Evolutionary conservation across 73 alveolate genomes (phyloP).

Genomic region (Paramecium pentaurelia): DNA sequence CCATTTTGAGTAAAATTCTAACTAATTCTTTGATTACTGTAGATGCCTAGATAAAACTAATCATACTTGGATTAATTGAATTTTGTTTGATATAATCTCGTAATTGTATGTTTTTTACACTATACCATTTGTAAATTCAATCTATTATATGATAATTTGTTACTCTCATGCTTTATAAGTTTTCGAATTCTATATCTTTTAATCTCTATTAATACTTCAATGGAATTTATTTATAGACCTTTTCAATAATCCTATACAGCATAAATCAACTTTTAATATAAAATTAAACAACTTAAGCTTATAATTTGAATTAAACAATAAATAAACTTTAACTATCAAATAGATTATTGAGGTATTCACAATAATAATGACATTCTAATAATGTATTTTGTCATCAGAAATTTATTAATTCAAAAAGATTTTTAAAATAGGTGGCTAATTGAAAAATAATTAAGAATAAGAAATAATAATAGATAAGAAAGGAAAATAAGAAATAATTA

Average conservation of each 20-base stretch:
- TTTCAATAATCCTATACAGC: slow-evolving; percentile 8
- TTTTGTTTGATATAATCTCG: background rate
- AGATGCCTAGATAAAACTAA: background rate
- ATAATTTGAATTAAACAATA: background rate
- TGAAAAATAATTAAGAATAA: background rate
- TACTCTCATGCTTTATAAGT: background rate
- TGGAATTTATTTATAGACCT: background rate
- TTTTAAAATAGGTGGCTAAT: background rate
- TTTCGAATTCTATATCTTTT: background rate
- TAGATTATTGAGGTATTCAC: background rate
- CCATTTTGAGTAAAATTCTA: background rate
- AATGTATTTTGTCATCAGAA: background rate
- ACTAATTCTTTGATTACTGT: slow-evolving; percentile 13
- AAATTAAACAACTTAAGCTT: background rate
- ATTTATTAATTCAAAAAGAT: background rate
- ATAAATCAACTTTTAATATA: background rate
- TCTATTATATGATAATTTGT: background rate
- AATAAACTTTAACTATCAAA: background rate
- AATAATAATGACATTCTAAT: background rate
- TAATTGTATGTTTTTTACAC: background rate
- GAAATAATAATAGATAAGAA: background rate
- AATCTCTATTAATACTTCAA: background rate
- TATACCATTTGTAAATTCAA: background rate
- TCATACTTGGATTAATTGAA: background rate
- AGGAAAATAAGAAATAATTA: background rate